Base-by-base conservation (phyloP, 2,329 filamentous ascomycete genomes). In the Nemania bipapillata region DNA sequence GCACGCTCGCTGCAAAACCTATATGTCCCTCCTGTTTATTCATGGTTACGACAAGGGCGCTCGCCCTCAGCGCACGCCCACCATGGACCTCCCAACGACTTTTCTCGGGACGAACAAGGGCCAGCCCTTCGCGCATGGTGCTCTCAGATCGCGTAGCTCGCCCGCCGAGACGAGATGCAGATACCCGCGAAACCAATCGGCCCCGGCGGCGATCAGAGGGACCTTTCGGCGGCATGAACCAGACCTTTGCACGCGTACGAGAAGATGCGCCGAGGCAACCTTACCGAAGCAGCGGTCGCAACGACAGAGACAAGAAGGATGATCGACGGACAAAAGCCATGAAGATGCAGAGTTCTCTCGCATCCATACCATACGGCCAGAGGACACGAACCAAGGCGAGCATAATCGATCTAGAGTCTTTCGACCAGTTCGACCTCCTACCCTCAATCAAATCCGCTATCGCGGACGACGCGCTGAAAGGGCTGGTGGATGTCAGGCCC, bases 311-410 rank as follows among this genome's bases (percentile, higher is more conserved):
- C 7, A 58, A 84, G 78, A 83, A 84, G 70, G 79, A 82, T 66
- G 83, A 83, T 24, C 83, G 85, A 56, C 81, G 86, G 7, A 91
- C 88, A 80, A 94, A 96, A 78, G 94, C 95, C 4, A 84, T 98
- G 79, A 97, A 96, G 82, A 98, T 98, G 95, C 95, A 97, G 79
- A 89, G 90, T 59, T 86, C 92, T 1, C 83, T 98, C 71, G 84
- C 92, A 1, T 88, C 90, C 2, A 85, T 98, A 4, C 88, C 93
- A 0, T 97, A 97, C 77, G 88, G 88, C 42, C 87, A 89, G 73
- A 86, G 89, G 63, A 80, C 81, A 8, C 73, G 75, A 7, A 77
- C 74, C 65, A 79, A 79, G 68, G 66, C 72, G 63, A 79, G 76
- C 4, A 80, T 87, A 68, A 87, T 87, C 55, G 85, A 91, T 58